Evolutionary conservation across 371 early-diverging fungal species (phyloP), one percentile per base, ranked within the genome.

Genomic region (Mucor ambiguus): DNA sequence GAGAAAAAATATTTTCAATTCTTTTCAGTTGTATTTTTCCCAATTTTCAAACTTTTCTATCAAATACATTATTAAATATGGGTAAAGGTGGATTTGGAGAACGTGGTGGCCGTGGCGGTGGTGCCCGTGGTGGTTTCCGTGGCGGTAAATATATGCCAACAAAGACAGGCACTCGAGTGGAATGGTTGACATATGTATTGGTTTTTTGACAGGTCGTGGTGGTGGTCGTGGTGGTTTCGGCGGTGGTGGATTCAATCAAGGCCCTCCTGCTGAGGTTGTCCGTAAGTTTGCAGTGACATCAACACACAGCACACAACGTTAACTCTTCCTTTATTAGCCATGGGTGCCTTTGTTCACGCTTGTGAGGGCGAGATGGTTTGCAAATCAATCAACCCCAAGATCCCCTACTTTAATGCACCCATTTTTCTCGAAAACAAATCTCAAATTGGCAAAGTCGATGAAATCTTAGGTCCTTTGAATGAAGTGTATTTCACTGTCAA

Each of bases 401-500:
- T 99, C 72, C 99, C 99, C 43, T 99, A 97, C 87, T 99, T 99
- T 87, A 99, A 98, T 79, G 97, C 99, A 4, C 97, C 97, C 52
- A 95, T 99, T 63, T 97, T 89, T 84, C 87, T 96, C 61, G 93
- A 95, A 74, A 96, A 97, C 89, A 98, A 98, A 87, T 91, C 93
- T 48, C 96, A 94, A 79, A 96, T 99, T 74, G 99, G 99, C 70
- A 98, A 98, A 76, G 96, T 99, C n/a, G 99, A 99, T 71, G 99
- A 99, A 82, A 98, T 99, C 68, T 88, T 99, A 32, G 99, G 99
- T 46, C 97, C 97, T 48, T 86, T 99, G 78, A 97, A 96, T 81
- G 96, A 98, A 78, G 94, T 98, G 29, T 95, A 87, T 76, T 97
- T 98, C 75, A 96, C 98, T 30, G 96, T 98, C 64, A 97, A 97